Percentiles rank a stretch among this genome's conserved stretches.
Conservation (phyloP, 257 asterid genomes). For the Paulownia fortunei region DNA sequence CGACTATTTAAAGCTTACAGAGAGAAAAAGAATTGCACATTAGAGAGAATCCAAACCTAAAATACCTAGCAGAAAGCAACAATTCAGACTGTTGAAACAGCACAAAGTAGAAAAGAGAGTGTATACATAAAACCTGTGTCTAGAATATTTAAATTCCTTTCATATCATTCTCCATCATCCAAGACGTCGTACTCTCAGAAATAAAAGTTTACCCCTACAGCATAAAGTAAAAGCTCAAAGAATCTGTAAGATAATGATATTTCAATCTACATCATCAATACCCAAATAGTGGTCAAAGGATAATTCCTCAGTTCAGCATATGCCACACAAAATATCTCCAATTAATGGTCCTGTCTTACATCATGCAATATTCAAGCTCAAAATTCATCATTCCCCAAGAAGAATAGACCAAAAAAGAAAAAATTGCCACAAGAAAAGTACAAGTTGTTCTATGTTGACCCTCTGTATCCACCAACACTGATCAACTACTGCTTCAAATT, state of each 20-base stretch:
- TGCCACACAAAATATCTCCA: not conserved
- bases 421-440: not conserved
- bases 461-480: not conserved
- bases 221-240: not conserved
- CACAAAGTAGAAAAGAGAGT: not conserved
- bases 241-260: not conserved
- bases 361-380: not conserved
- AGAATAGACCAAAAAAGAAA: not conserved
- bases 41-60: not conserved
- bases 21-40: slow-evolving; percentile 15
- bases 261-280: not conserved
- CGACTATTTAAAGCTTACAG: slow-evolving; percentile 14
- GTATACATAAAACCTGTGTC: not conserved
- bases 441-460: slow-evolving; percentile 2
- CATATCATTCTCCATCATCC: not conserved
- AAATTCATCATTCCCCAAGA: not conserved
- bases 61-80: not conserved
- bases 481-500: not conserved
- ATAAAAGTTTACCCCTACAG: not conserved
- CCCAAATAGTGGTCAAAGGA: not conserved
- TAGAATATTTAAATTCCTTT: slow-evolving; percentile 10
- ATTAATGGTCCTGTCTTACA: not conserved
- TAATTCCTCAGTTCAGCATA: not conserved
- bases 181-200: not conserved
- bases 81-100: slow-evolving; percentile 9